Base-by-base conservation (phyloP, 768 basidiomycete species). In the Russula abietina region DNA sequence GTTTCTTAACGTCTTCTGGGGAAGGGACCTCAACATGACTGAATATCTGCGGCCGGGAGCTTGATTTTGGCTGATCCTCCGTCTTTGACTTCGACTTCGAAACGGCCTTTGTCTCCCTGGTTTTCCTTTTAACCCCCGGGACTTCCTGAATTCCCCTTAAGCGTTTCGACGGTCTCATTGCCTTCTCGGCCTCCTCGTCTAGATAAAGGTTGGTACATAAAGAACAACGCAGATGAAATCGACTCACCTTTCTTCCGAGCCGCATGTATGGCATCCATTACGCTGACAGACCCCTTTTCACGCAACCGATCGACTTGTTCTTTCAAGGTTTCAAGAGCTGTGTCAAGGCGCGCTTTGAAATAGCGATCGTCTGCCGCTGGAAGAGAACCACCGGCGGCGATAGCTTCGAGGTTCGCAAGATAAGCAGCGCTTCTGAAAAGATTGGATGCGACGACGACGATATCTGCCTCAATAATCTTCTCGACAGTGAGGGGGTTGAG, bases 371-470 rank as follows among this genome's bases (percentile, higher is more conserved):
- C 89, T n/a, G 76, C 74, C 2, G 61, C 59, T 1, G 92, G 91
- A 39, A 94, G 77, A 19, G 83, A 74, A 3, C 88, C 85, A 9
- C 79, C 85, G 7, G 80, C 88, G 4, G 86, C 82, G 49, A 94
- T 80, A 2, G 83, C 75, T 65, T 86, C 84, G 11, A 93, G 81
- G 70, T 89, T 90, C n/a, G 81, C 83, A 6, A 88, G 77, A 68
- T 93, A 97, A 38, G 84, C 84, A 14, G 74, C 73, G 48, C 90
- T 91, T 67, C 86, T 86, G 78, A 93, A 91, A n/a, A 97, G 75
- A 68, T 86, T 91, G 2, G 90, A 89, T 7, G 93, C 89, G 26
- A 92, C 84, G 66, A 98, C 81, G 55, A 97, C 78, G 55, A 97
- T 85, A 71, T 98, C 93, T 0, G 93, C 93, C 1, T 90, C 79